A percentile compares a stretch with the other conserved stretches of the same genome.
Conservation (phyloP, 164 flowering plant species). For the Sextonia rubra region DNA sequence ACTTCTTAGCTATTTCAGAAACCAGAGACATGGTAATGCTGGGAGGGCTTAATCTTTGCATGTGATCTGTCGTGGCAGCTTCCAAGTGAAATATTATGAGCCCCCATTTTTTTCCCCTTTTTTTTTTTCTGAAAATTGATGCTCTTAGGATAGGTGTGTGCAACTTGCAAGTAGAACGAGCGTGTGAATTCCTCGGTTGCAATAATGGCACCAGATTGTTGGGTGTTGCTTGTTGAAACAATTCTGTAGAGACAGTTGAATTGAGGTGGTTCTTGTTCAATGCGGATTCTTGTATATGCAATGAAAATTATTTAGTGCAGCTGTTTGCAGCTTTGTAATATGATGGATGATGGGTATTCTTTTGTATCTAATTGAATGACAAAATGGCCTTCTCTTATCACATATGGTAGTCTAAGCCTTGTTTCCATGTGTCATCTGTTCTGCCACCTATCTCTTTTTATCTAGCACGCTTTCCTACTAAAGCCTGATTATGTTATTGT, state of each 20-base stretch:
- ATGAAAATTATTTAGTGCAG: not conserved
- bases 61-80: constrained; percentile 1
- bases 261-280: not conserved
- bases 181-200: not conserved
- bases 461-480: no score
- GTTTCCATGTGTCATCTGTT: no score
- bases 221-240: not conserved
- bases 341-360: not conserved
- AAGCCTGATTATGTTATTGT: no score
- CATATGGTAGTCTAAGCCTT: no score
- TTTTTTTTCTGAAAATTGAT: not conserved
- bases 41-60: constrained; percentile 51
- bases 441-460: no score
- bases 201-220: not conserved
- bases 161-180: not conserved
- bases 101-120: not conserved
- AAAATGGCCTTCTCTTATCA: not conserved
- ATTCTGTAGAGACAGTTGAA: not conserved
- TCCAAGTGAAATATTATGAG: not conserved
- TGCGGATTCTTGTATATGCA: not conserved
- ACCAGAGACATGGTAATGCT: constrained; percentile 65
- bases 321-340: not conserved
- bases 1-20: constrained; percentile 74
- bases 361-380: not conserved
- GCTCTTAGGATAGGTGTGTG: not conserved